These are phyloP conservation scores for Cryptosporidium parvum DNA, from an alignment of 169 alveolate genomes.

Conservation along the genomic window DNA sequence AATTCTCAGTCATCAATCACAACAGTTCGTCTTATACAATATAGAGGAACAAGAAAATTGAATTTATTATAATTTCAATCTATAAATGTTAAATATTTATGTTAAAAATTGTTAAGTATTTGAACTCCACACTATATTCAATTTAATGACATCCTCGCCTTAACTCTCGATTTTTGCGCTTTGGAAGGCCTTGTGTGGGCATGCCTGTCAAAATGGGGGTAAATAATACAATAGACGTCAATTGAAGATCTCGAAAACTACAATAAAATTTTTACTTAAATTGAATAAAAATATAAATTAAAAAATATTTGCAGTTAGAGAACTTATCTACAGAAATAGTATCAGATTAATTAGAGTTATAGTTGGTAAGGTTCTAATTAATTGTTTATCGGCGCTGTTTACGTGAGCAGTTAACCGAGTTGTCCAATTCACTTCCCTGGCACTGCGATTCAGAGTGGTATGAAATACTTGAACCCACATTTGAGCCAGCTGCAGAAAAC, in stretches of 20 bases:
- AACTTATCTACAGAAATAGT: too few relatives aligned
- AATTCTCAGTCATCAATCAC: constrained; percentile 37
- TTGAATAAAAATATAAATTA: background rate
- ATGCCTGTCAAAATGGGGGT: constrained; percentile 70
- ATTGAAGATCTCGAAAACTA: constrained; percentile 56
- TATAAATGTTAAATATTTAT: background rate
- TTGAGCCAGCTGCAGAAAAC: constrained; percentile 58
- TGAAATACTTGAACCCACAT: constrained; percentile 54
- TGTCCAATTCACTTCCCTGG: constrained; percentile 24
- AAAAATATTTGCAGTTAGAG: too few relatives aligned
- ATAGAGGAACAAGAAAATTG: background rate
- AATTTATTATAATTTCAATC: background rate
- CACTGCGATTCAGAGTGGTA: constrained; percentile 25
- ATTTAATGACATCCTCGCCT: constrained; percentile 28
- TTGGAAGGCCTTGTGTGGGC: constrained; percentile 69
- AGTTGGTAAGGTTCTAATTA: too few relatives aligned
- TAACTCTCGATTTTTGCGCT: constrained; percentile 61
- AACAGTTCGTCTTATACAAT: background rate
- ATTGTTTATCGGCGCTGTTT: constrained; percentile 20
- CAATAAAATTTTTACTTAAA: background rate
- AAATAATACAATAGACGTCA: constrained; percentile 34
- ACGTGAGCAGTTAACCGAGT: constrained; percentile 15
- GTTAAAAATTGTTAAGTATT: background rate
- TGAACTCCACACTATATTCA: constrained; percentile 60
- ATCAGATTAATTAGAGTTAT: background rate